Percentiles rank a stretch among this genome's conserved stretches.
Conservation (phyloP, 352 stramenopile genomes). For the Pythium aristosporum region DNA sequence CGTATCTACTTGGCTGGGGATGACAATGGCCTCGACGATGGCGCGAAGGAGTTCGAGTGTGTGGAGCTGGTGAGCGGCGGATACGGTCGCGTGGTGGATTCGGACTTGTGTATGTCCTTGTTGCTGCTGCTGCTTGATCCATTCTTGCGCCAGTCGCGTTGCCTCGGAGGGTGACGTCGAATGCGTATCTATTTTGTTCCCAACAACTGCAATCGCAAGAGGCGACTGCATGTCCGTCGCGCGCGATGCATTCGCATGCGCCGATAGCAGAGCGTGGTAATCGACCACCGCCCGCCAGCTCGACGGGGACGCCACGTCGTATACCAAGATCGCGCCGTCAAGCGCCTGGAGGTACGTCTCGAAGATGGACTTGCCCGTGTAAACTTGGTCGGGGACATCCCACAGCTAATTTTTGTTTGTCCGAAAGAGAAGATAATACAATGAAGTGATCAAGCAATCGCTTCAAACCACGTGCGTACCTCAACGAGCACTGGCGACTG, state of each 20-base stretch:
- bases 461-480: slow-evolving; percentile 18
- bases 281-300: slow-evolving; percentile 33
- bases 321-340: slow-evolving; percentile 44
- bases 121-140: background rate
- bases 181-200: slow-evolving; percentile 22
- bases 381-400: slow-evolving; percentile 59
- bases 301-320: slow-evolving; percentile 29
- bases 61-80: slow-evolving; percentile 6
- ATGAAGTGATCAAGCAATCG: too few relatives aligned
- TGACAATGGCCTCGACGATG: background rate
- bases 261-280: slow-evolving; percentile 24
- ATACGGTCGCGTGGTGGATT: slow-evolving; percentile 6
- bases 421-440: too few relatives aligned
- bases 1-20: background rate
- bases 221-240: background rate
- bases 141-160: slow-evolving; percentile 4
- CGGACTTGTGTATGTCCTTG: background rate
- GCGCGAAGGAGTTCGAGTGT: slow-evolving; percentile 16
- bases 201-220: slow-evolving; percentile 7
- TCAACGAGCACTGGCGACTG: slow-evolving; percentile 40
- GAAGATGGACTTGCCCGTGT: slow-evolving; percentile 42
- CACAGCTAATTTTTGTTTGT: slow-evolving; percentile 36
- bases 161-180: background rate
- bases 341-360: slow-evolving; percentile 38
- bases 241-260: background rate